Evolutionary conservation across 2,329 filamentous ascomycete genomes (phyloP), one percentile per base, ranked within the genome.

Genomic region (Diplocarpon mali): DNA sequence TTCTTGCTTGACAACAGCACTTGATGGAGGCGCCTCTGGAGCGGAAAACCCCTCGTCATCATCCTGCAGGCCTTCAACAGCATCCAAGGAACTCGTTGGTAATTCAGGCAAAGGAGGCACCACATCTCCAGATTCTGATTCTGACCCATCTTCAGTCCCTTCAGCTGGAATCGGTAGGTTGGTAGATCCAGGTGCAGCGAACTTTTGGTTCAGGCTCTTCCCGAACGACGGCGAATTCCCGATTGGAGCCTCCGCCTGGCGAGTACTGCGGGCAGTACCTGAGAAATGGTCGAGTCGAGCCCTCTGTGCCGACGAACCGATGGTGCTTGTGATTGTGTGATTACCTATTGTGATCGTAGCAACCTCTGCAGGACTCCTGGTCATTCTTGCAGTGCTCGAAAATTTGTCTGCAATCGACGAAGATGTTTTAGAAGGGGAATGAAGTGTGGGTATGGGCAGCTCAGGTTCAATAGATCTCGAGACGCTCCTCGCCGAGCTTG

Each of bases 271-370:
- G 27, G 49, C 34, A 13, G 46, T 45, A 28, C 35, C 49, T 8
- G 43, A 16, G 16, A 14, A 16, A 34, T 42, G 39, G 11, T 53
- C 51, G 9, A 43, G 38, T 28, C 50, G 48, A 38, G 51, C 38
- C 42, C 54, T 50, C 35, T 61, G 61, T 1, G 51, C 43, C 24
- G 54, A 54, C 2, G 51, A 56, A 10, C 59, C 60, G 43, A 62
- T 57, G 14, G 54, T 53, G 30, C 59, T 60, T 6, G 54, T 61
- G 12, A 57, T 47, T 2, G 57, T 62, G 20, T 59, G 53, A 27
- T 60, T 53, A 14, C 58, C 60, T 42, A 62, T 62, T 3, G 56
- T 61, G 32, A 62, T 62, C 12, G 58, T 62, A 13, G 60, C 60
- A n/a, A 53, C 53, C 42, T 60, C 55, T 32, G 50, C 31, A 42